Conservation (phyloP, 257 asterid species). For the Solanum pimpinellifolium region DNA sequence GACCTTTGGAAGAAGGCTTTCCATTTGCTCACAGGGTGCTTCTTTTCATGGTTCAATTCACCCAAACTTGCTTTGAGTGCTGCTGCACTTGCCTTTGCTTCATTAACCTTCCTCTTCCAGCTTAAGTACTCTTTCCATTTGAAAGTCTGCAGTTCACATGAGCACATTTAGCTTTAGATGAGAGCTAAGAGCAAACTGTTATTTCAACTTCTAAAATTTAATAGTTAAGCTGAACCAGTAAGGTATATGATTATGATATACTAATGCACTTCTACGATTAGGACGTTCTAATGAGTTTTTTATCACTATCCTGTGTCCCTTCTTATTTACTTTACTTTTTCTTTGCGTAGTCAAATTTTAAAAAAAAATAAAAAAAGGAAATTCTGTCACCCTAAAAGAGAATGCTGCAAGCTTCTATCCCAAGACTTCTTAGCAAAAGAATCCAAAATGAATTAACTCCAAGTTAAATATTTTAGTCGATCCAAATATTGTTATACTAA, state of each 20-base stretch:
- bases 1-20: conserved; percentile 65
- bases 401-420: not conserved
- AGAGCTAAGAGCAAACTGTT: not conserved
- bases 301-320: not conserved
- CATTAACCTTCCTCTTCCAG: conserved; percentile 76
- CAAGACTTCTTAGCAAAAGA: not conserved
- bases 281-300: not conserved
- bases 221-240: not conserved
- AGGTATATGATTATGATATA: not conserved
- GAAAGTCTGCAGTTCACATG: conserved; percentile 47
- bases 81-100: conserved; percentile 79
- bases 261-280: not conserved
- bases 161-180: not conserved
- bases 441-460: not conserved
- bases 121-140: conserved; percentile 86
- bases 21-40: conserved; percentile 67
- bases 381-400: not conserved
- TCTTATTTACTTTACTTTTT: not conserved
- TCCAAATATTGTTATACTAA: not conserved
- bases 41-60: conserved; percentile 42
- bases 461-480: not conserved
- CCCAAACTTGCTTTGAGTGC: conserved; percentile 69
- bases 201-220: not conserved
- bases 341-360: not conserved
- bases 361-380: not conserved